Evolutionary conservation across 495 filamentous ascomycete genomes (phyloP).

Genomic region (Neurospora sp.): DNA sequence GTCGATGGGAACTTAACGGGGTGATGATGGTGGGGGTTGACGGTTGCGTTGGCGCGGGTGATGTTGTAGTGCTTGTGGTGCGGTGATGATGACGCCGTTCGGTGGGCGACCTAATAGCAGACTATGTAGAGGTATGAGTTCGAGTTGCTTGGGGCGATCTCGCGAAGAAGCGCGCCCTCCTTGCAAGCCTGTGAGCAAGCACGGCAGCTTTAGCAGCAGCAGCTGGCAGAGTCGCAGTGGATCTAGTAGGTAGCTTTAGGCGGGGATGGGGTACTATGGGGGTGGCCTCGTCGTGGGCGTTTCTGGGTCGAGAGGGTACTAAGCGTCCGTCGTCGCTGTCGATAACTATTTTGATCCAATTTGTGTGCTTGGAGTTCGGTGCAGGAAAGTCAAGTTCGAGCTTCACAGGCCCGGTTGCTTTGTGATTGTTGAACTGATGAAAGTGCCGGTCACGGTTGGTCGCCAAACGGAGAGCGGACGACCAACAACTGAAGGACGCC

Average conservation of each 20-base stretch:
- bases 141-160: conserved; percentile 11
- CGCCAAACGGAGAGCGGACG: conserved; percentile 16
- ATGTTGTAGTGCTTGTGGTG: conserved; percentile 1
- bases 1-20: conserved; percentile 5
- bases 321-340: not conserved
- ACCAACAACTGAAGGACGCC: not conserved
- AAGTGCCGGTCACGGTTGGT: conserved; percentile 2
- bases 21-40: conserved; percentile 8
- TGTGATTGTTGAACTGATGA: not conserved
- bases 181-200: conserved; percentile 4
- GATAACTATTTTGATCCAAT: not conserved
- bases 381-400: conserved; percentile 11
- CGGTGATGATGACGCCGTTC: conserved; percentile 11
- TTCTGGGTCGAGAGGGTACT: not conserved
- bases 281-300: not conserved
- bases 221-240: not conserved
- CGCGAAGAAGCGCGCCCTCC: conserved; percentile 24
- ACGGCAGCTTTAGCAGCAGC: not conserved
- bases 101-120: not conserved
- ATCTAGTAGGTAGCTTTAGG: not conserved
- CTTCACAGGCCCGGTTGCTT: conserved; percentile 5
- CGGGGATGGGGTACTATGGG: not conserved
- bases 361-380: not conserved
- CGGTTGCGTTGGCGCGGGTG: not conserved
- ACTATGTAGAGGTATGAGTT: not conserved